Evolutionary conservation across 768 basidiomycete genomes (phyloP).

Genomic region (Albatrellus ellisii): DNA sequence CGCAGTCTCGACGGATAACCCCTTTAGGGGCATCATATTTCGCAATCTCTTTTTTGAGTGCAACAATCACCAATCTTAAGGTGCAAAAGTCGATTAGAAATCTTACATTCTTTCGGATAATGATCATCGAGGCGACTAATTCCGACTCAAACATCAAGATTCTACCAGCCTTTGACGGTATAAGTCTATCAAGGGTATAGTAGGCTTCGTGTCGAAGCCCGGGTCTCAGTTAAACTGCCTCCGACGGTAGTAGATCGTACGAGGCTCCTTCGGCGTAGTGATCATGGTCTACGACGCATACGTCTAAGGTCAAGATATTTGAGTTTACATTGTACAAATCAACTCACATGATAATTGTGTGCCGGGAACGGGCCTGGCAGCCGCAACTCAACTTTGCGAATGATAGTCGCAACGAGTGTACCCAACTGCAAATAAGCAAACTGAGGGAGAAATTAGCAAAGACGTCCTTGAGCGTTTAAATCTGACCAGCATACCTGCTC

Average conservation of each 20-base stretch:
- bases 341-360: slow-evolving; percentile 82
- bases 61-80: not conserved
- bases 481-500: slow-evolving; percentile 42
- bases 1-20: no score
- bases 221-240: slow-evolving; percentile 45
- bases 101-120: not conserved
- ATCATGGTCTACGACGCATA: slow-evolving; percentile 69
- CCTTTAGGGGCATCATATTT: no score
- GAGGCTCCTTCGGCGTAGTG: slow-evolving; percentile 67
- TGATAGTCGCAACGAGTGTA: slow-evolving; percentile 63
- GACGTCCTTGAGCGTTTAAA: not conserved
- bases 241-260: slow-evolving; percentile 52
- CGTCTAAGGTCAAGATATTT: slow-evolving; percentile 1
- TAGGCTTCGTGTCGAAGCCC: no score
- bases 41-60: not conserved
- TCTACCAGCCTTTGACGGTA: no score
- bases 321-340: not conserved
- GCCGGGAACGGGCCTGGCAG: slow-evolving; percentile 58
- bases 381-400: slow-evolving; percentile 64
- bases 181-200: no score
- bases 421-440: slow-evolving; percentile 95
- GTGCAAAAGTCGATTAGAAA: not conserved
- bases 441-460: slow-evolving; percentile 22
- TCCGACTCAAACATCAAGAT: no score
- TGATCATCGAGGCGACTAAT: no score